These are phyloP conservation scores for Stellera chamaejasme DNA, from an alignment of 345 rosid genomes.

Conservation along the genomic window DNA sequence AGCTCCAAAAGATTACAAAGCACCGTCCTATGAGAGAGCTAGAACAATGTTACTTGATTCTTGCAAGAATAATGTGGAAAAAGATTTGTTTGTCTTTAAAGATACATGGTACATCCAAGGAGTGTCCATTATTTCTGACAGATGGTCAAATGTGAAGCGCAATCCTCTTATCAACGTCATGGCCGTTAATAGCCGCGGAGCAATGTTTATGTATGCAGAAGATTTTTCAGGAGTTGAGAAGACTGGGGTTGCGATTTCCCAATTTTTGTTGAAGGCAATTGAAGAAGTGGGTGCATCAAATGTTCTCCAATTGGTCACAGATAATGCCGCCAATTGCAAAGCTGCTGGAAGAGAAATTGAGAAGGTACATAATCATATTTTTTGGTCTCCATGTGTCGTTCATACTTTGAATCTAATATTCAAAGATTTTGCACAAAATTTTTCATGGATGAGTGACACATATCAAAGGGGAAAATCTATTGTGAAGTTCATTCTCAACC, in stretches of 20 bases:
- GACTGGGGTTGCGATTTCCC: background rate
- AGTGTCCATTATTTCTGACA: background rate
- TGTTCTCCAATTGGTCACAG: too few relatives aligned
- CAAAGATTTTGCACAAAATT: background rate
- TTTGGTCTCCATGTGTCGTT: background rate
- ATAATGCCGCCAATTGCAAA: background rate
- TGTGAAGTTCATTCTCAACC: background rate
- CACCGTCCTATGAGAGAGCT: background rate
- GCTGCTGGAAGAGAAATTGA: background rate
- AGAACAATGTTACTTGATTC: background rate
- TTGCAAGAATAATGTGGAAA: background rate
- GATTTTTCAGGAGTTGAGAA: background rate
- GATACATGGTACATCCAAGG: background rate
- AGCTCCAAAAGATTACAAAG: background rate
- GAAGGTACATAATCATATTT: background rate
- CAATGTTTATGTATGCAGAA: constrained; percentile 1
- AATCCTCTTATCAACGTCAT: background rate
- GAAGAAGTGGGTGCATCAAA: too few relatives aligned
- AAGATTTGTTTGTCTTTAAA: background rate
- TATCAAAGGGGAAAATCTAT: background rate
- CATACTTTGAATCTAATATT: constrained; percentile 2
- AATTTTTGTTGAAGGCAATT: background rate
- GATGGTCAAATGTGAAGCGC: constrained; percentile 1
- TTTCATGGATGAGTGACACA: background rate
- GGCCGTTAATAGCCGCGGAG: background rate